Evolutionary conservation across 257 asterid species (phyloP), one percentile per base, ranked within the genome.

Genomic region (Forsythia suspensa): DNA sequence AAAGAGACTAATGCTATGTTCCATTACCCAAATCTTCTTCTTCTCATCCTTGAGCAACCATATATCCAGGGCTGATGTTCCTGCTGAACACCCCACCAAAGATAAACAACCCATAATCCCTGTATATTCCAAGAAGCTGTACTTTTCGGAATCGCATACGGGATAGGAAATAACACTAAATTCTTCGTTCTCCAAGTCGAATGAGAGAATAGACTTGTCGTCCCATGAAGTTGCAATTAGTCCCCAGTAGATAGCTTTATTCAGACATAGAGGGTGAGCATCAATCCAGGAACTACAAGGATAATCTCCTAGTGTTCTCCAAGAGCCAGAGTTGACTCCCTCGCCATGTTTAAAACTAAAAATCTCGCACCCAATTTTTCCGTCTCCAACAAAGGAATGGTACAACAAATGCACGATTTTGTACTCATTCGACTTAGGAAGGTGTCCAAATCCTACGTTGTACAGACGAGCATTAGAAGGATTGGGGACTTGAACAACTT

Each of bases 381-480:
- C 79, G 5, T 65, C 75, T 40, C 82, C 87, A n/a, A 10, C 74
- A 18, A 16, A 72, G 20, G 90, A 82, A 66, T 55, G 48, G 44
- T 46, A 18, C 69, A 77, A 80, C 88, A 87, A 80, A 72, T 88
- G 88, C 20, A 82, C 86, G 21, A 88, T 84, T 63, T 86, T 88
- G 89, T 80, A 88, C 38, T 88, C 86, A 16, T 59, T 55, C 3
- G 84, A 51, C 61, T 15, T 8, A 4, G 89, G 88, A 5, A 86
- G 82, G 81, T 80, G 84, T 0, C 89, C 91, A 20, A 88, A 88
- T 34, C 88, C 91, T 5, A 84, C n/a, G 81, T 78, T 85, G 65
- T 80, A 44, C 0, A 87, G 16, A 66, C 86, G 87, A 63, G 40
- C 40, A 63, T 29, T 65, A 8, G 79, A 42, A 63, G 61, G 63